A percentile compares a stretch with the other conserved stretches of the same genome.
phyloP scores from a whole-genome alignment of 2,329 filamentous ascomycete species.

The Penicillium nordicum region DNA sequence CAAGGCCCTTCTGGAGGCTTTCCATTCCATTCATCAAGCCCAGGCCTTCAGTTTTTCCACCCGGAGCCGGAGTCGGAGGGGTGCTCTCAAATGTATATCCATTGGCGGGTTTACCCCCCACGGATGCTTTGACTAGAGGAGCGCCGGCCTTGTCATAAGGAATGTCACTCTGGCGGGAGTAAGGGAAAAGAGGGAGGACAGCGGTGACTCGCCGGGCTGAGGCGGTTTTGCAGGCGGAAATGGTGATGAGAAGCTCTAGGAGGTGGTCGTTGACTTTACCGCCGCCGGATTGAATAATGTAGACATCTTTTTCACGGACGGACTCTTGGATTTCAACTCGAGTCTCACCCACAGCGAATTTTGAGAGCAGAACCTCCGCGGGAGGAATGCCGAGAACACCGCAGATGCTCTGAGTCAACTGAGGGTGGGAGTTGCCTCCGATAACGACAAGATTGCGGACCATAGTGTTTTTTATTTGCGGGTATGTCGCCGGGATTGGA shows the following conservation, averaged over 20 bases:
- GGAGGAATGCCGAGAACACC: conserved; percentile 82
- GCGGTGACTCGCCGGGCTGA: conserved; percentile 91
- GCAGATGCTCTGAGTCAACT: conserved; percentile 82
- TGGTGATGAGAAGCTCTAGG: conserved; percentile 95
- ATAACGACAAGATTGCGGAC: conserved; percentile 94
- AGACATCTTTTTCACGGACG: conserved; percentile 96
- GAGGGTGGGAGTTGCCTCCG: conserved; percentile 87
- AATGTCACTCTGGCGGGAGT: conserved; percentile 91
- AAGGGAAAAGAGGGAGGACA: conserved; percentile 91
- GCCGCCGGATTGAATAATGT: conserved; percentile 92
- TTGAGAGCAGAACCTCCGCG: conserved; percentile 77
- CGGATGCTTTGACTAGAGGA: conserved; percentile 70
- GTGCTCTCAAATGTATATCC: conserved; percentile 85
- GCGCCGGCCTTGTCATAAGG: conserved; percentile 96
- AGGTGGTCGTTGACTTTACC: conserved; percentile 94
- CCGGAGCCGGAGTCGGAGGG: conserved; percentile 77
- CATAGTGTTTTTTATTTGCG: conserved; percentile 52
- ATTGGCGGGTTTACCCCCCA: conserved; percentile 44
- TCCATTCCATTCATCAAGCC: conserved; percentile 67
- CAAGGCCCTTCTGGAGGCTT: conserved; percentile 67
- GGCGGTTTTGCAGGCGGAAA: conserved; percentile 94
- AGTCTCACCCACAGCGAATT: conserved; percentile 94
- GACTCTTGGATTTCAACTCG: conserved; percentile 95
- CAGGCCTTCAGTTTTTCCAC: conserved; percentile 63
- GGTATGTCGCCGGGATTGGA: conserved; percentile 8